A percentile compares a stretch with the other conserved stretches of the same genome.
Conservation (phyloP, 306 rosid genomes). For the Comarum palustre region DNA sequence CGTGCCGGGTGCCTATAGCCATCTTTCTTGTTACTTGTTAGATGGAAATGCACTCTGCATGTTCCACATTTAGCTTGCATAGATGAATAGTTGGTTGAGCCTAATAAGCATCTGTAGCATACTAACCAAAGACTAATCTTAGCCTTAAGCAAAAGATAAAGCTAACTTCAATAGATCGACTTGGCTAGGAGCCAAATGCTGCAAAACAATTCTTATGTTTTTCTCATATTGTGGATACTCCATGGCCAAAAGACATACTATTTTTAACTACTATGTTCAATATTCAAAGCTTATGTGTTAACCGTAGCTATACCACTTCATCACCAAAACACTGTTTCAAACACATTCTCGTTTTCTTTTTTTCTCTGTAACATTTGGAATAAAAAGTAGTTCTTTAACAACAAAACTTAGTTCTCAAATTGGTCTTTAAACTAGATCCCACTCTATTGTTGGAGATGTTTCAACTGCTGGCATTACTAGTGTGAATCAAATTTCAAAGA, state of each 20-base stretch:
- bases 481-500: neutral
- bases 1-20: neutral
- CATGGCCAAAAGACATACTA: neutral
- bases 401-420: neutral
- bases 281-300: neutral
- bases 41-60: neutral
- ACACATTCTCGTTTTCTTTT: neutral
- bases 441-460: neutral
- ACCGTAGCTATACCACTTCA: neutral
- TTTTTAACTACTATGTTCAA: no score
- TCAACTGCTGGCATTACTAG: neutral
- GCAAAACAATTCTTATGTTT: neutral
- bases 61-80: neutral
- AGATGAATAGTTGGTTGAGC: neutral
- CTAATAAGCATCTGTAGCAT: neutral
- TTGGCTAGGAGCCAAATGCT: neutral
- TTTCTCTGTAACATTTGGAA: neutral
- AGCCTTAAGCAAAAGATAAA: neutral
- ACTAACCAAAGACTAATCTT: neutral
- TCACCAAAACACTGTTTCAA: neutral
- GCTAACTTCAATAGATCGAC: neutral
- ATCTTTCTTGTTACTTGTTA: neutral
- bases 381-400: neutral
- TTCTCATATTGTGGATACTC: neutral
- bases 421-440: neutral